phyloP scores from a whole-genome alignment of 2,329 filamentous ascomycete genomes.

The Aureobasidium zeae region DNA sequence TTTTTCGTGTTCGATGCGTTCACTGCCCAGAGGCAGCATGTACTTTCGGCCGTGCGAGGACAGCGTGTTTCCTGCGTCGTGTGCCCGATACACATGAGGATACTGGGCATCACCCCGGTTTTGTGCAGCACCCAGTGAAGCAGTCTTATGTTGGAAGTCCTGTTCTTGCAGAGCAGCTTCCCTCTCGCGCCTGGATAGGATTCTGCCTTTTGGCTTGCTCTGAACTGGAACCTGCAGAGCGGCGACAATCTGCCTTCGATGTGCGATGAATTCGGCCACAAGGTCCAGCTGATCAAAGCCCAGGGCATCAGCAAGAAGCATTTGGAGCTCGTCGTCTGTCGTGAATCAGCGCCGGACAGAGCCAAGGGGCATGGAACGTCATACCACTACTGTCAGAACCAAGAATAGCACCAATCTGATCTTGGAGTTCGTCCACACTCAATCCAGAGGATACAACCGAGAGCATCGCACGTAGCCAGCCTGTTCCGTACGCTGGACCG shows the following conservation, averaged over 20 bases:
- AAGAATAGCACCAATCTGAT: constrained; percentile 68
- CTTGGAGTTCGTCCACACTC: constrained; percentile 58
- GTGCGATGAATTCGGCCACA: constrained; percentile 77
- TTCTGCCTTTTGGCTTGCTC: constrained; percentile 37
- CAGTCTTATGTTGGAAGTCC: constrained; percentile 76
- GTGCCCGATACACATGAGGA: constrained; percentile 82
- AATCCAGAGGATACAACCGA: constrained; percentile 59
- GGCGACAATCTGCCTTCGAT: constrained; percentile 59
- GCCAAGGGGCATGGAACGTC: not conserved
- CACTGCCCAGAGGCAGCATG: constrained; percentile 65
- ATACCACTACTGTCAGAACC: constrained; percentile 51
- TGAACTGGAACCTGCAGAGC: constrained; percentile 27
- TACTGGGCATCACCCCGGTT: constrained; percentile 65
- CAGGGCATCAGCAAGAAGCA: constrained; percentile 76
- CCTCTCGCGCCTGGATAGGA: constrained; percentile 68
- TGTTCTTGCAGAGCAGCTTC: constrained; percentile 66
- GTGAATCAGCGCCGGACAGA: not conserved
- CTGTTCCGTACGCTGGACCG: constrained; percentile 41
- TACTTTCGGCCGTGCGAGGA: constrained; percentile 75
- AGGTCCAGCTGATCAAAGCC: constrained; percentile 92
- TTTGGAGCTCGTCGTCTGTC: constrained; percentile 73
- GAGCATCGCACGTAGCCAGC: constrained; percentile 66
- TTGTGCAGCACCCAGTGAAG: constrained; percentile 60
- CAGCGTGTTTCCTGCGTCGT: constrained; percentile 77
- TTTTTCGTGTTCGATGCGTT: constrained; percentile 58